A percentile compares a stretch with the other conserved stretches of the same genome.
phyloP scores from a whole-genome alignment of 2,329 filamentous ascomycete species.

The Arachnomyces sp. region DNA sequence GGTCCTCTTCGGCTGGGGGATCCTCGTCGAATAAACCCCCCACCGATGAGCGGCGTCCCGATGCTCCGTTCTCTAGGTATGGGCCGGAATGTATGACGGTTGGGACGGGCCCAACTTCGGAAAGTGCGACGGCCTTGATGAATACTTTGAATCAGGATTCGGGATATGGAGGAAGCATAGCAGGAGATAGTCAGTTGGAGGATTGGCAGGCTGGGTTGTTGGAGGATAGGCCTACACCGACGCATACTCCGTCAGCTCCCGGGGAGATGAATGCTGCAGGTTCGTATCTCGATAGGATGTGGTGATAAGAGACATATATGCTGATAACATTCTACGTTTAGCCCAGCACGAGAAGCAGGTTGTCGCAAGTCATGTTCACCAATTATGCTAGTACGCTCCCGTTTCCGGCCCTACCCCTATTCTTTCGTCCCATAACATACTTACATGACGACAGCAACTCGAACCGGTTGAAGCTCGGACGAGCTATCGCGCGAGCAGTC shows the following conservation, averaged over 20 bases:
- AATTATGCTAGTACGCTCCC: conserved; percentile 64
- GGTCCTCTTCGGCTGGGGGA: conserved; percentile 27
- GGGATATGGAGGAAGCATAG: conserved; percentile 77
- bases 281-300: conserved; percentile 12
- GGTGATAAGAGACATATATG: background rate
- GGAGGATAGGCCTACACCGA: conserved; percentile 50
- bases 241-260: conserved; percentile 43
- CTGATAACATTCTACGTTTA: conserved; percentile 19
- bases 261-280: conserved; percentile 42
- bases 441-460: conserved; percentile 56
- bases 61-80: conserved; percentile 1
- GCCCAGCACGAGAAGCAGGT: conserved; percentile 57
- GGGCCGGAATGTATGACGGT: conserved; percentile 76
- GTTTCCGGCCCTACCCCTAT: background rate
- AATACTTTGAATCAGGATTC: conserved; percentile 79
- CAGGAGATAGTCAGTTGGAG: conserved; percentile 50
- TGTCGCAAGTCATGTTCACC: conserved; percentile 77
- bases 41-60: conserved; percentile 1
- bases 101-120: conserved; percentile 69
- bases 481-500: conserved; percentile 78
- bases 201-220: conserved; percentile 49
- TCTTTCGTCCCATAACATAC: background rate
- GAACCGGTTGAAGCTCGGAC: conserved; percentile 76
- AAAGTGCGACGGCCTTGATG: conserved; percentile 72
- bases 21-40: conserved; percentile 28